Evolutionary conservation across 192 early-diverging fungal genomes (phyloP), one percentile per base, ranked within the genome.

Genomic region (Diversispora epigaea): DNA sequence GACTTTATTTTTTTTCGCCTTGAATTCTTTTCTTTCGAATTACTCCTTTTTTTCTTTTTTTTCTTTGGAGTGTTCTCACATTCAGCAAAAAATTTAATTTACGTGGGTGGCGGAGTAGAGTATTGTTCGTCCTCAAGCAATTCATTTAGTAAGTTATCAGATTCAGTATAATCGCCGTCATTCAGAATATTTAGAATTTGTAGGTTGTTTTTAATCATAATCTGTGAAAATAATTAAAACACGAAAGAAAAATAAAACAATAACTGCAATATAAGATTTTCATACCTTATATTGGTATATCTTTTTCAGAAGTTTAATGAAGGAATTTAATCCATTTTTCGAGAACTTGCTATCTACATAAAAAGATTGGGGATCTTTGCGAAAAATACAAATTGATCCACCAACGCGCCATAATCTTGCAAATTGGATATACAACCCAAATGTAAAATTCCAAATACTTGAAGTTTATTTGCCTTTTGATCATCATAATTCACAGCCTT

Each of bases 391-490:
- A 11, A 73, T 73, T n/a, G 71, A 61, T 5, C 71, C 71, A 45
- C 71, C 71, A 45, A 56, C 71, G 19, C 71, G 54, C 71, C 58
- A 73, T 12, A 73, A 60, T 11, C 57, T 73, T 15, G 10, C 56
- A 9, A 73, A 73, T 60, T 73, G 71, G 2, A 73, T 73, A 15
- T 41, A 60, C 14, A 61, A 61, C 17, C 71, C 71, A 61, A 73
- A 22, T 73, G 71, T 73, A 73, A 25, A 17, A 73, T 61, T 0
- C 71, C 71, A 61, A 73, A 10, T 0, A 73, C 56, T 49, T 73
- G 71, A 15, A 73, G 11, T 72, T 73, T 73, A 25, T 60, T 6
- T 73, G 56, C 56, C 60, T 60, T 73, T 47, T 73, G 54, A 1
- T 73, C 44, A 0, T 73, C 71, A 45, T 46, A 73, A 60, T 73